Base-by-base conservation (phyloP, 148 eudicot species). In the Camellia japonica region DNA sequence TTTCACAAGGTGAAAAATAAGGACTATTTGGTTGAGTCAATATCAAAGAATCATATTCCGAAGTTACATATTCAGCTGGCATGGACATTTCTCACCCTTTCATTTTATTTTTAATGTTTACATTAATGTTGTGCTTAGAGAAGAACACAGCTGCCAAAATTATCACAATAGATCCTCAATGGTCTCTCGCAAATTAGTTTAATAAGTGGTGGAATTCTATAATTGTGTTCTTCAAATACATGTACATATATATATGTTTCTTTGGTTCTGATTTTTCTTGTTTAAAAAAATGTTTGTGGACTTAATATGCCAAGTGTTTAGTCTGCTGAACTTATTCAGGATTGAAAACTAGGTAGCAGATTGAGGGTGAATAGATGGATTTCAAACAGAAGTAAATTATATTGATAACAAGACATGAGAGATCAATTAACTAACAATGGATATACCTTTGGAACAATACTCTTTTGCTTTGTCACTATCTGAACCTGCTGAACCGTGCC, bases 371-470 rank as follows among this genome's bases (percentile, higher is more conserved):
- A 23, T 13, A 18, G 38, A 58, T 3, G 12, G 12, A 2, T 54
- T 68, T 41, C 30, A 18, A n/a, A 58, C 44, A 30, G 74, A 55
- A n/a, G 9, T n/a, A 75, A 15, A 47, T 49, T 47, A 74, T n/a
- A 23, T 54, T 7, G 38, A 81, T 46, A 66, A 43, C 47, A 20
- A 56, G 12, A 59, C 18, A 14, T 4, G 41, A 70, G 30, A 68
- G 75, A 71, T 6, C 79, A 74, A 44, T 14, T 44, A 74, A 20
- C 68, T 18, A 56, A 47, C 10, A 68, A 55, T 15, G 64, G 59
- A 58, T 13, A 11, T 79, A 86, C 86, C 86, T 79, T 79, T 52
- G 74, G 71, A 55, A 71, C 78, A 84, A 60, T 71, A 79, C 73
- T 58, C 73, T 78, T 69, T 75, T 30, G 70, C 70, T 77, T 82